phyloP scores from a whole-genome alignment of 805 yeast species.

The Jamesozyma hellenica region DNA sequence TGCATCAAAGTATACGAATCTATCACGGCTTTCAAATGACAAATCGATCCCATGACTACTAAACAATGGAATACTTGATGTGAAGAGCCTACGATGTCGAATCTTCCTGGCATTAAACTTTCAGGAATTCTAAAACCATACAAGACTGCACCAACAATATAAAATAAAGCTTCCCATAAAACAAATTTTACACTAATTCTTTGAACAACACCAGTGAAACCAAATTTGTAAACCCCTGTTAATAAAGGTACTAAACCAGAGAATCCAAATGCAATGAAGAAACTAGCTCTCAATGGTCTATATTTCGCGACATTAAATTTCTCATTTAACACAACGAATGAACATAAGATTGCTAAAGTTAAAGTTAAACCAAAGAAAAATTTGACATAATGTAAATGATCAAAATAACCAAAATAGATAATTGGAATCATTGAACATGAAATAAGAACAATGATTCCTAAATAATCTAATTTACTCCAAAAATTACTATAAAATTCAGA shows the following conservation, averaged over 20 bases:
- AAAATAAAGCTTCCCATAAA: constrained; percentile 59
- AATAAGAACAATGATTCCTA: constrained; percentile 63
- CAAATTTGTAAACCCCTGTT: constrained; percentile 42
- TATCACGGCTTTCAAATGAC: constrained; percentile 61
- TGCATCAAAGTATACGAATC: constrained; percentile 40
- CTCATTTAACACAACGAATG: constrained; percentile 53
- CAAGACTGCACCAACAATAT: constrained; percentile 66
- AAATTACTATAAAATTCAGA: constrained; percentile 42
- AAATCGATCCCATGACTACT: constrained; percentile 67
- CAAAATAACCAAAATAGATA: constrained; percentile 37
- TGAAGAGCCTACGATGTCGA: constrained; percentile 65
- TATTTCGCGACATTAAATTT: constrained; percentile 55
- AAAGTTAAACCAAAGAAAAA: constrained; percentile 35
- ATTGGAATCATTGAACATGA: constrained; percentile 51
- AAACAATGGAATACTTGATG: constrained; percentile 77
- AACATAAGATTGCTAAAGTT: constrained; percentile 49
- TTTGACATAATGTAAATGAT: constrained; percentile 24
- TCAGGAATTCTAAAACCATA: constrained; percentile 81
- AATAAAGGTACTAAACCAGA: constrained; percentile 64
- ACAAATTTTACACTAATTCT: constrained; percentile 55
- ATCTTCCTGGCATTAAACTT: constrained; percentile 44
- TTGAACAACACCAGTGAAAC: constrained; percentile 37
- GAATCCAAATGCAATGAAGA: constrained; percentile 72
- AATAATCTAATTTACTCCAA: constrained; percentile 65
- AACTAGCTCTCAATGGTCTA: constrained; percentile 64